These are phyloP conservation scores for Dispira parvispora DNA, from an alignment of 192 early-diverging fungal genomes.

Conservation along the genomic window DNA sequence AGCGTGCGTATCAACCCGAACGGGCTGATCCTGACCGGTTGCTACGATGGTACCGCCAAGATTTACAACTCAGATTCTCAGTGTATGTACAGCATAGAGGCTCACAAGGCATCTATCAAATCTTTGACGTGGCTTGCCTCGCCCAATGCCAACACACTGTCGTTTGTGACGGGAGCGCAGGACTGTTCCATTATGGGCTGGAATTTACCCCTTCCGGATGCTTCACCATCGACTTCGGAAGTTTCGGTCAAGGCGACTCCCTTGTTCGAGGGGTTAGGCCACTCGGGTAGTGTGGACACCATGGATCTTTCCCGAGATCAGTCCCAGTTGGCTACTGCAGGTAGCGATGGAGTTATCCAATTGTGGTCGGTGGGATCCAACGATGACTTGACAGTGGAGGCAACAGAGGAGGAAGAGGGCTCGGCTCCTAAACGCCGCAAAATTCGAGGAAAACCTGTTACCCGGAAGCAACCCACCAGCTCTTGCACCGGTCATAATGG, in stretches of 20 bases:
- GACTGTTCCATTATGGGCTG: constrained; percentile 5
- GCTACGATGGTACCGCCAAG: constrained; percentile 10
- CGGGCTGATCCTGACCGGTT: background rate
- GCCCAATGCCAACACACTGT: background rate
- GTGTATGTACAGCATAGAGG: background rate
- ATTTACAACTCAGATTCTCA: background rate
- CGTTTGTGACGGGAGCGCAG: background rate
- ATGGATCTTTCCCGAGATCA: constrained; percentile 38
- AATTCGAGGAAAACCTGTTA: background rate
- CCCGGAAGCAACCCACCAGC: constrained; percentile 21
- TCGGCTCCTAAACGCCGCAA: constrained; percentile 13
- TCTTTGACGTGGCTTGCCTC: background rate
- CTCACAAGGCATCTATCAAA: background rate
- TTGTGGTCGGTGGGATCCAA: constrained; percentile 53
- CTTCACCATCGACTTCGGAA: constrained; percentile 19
- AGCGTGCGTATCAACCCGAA: constrained; percentile 27
- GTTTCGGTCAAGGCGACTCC: constrained; percentile 18
- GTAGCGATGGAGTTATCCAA: constrained; percentile 59
- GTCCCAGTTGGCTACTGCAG: constrained; percentile 29
- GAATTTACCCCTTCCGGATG: background rate
- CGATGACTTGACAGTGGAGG: constrained; percentile 23
- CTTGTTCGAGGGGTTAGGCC: constrained; percentile 58
- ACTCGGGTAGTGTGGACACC: constrained; percentile 64
- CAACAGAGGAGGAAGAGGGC: constrained; percentile 11
- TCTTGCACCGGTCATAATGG: constrained; percentile 59